Evolutionary conservation across 345 rosid species (phyloP).

Genomic region (Linum tenue): DNA sequence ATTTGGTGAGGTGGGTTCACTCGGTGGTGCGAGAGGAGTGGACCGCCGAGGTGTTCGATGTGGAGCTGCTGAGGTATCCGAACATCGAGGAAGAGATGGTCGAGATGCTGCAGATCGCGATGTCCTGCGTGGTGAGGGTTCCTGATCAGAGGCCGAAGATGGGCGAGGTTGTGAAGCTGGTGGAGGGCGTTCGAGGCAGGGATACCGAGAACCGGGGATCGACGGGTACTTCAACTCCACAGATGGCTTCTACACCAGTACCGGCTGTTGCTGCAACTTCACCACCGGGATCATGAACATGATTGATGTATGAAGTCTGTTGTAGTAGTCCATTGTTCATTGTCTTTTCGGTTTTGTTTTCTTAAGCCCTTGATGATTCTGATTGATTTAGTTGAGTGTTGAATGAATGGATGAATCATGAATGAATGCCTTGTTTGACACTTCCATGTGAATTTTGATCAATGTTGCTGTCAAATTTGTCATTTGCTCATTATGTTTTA

Average conservation of each 20-base stretch:
- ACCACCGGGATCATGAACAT: not conserved
- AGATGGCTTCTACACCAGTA: not conserved
- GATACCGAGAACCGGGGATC: slow-evolving; percentile 38
- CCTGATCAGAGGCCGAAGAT: slow-evolving; percentile 88
- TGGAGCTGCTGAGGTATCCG: slow-evolving; percentile 77
- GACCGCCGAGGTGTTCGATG: slow-evolving; percentile 96
- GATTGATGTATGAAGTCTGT: not conserved
- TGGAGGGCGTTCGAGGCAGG: slow-evolving; percentile 45
- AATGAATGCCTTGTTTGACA: no score
- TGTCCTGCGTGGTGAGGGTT: slow-evolving; percentile 74
- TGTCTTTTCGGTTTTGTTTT: not conserved
- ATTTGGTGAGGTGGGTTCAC: slow-evolving; percentile 96
- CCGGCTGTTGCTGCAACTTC: not conserved
- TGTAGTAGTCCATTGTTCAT: no score
- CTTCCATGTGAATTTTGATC: no score
- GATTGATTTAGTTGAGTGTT: no score
- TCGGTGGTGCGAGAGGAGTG: slow-evolving; percentile 96
- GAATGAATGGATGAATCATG: no score
- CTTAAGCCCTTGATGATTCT: no score
- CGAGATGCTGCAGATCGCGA: slow-evolving; percentile 92
- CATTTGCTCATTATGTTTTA: no score
- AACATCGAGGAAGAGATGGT: slow-evolving; percentile 98
- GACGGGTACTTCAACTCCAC: slow-evolving; percentile 17
- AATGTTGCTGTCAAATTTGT: no score
- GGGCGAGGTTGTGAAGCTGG: slow-evolving; percentile 63